A percentile compares a stretch with the other conserved stretches of the same genome.
Conservation (phyloP, 345 rosid genomes). For the Camelina hispida region DNA sequence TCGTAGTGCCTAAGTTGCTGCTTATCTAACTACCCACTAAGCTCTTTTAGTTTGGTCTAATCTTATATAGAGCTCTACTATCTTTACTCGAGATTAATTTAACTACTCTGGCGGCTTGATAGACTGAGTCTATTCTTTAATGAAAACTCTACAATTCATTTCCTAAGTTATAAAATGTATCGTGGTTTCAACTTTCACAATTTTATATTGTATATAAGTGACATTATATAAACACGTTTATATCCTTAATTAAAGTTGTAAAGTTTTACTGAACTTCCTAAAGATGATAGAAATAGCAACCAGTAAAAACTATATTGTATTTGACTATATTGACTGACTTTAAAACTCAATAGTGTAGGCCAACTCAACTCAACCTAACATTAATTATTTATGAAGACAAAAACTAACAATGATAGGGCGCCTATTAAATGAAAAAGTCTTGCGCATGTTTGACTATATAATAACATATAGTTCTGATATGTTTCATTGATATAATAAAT, state of each 20-base stretch:
- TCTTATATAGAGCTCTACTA: conserved; percentile 16
- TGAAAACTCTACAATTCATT: conserved; percentile 21
- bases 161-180: conserved; percentile 12
- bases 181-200: conserved; percentile 13
- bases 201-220: background rate
- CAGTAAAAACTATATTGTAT: conserved; percentile 3
- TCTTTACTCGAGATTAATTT: conserved; percentile 16
- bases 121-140: conserved; percentile 28
- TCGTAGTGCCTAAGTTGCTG: conserved; percentile 38
- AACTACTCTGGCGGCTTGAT: conserved; percentile 36
- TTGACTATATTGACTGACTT: conserved; percentile 37
- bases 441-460: conserved; percentile 38
- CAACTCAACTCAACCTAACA: conserved; percentile 45
- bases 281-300: conserved; percentile 36
- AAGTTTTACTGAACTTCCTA: conserved; percentile 19
- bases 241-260: conserved; percentile 6
- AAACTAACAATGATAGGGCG: background rate
- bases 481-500: conserved; percentile 16
- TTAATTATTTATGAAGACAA: conserved; percentile 26
- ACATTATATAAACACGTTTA: conserved; percentile 27
- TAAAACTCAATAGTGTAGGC: conserved; percentile 28
- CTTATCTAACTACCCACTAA: conserved; percentile 44
- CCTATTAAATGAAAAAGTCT: conserved; percentile 23
- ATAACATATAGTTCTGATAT: conserved; percentile 17
- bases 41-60: conserved; percentile 20